Base-by-base conservation (phyloP, 805 yeast genomes). In the Kodamaea laetipori region DNA sequence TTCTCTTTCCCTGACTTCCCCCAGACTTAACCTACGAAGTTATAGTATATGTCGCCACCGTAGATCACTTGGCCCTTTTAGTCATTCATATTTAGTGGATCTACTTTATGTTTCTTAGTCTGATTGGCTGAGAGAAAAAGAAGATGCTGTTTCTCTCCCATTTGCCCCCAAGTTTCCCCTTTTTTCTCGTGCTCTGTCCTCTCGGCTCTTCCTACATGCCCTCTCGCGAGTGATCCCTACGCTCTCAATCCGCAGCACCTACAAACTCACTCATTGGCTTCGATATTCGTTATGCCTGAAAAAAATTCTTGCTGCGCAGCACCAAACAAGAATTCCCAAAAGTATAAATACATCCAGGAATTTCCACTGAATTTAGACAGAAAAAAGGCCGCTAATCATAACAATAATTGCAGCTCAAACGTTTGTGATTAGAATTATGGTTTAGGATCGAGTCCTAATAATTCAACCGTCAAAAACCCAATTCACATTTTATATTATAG, bases 341-440 rank as follows among this genome's bases (percentile, higher is more conserved):
- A 47, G 45, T 44, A 50, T 46, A 48, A 47, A 43, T 43, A 49
- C 49, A 37, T 25, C 48, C 24, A 47, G 24, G 30, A 47, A 46
- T 28, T 56, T 56, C 59, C 61, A 40, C 35, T 37, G 30, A 33
- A 25, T 23, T 33, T 17, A 27, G 30, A 35, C 32, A 36, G 26
- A 42, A 37, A 40, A 40, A 40, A 40, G 34, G 17, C 34, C 17
- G 34, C 34, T 15, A 30, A 30, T 17, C 34, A 30, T 13, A 30
- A 30, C 34, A 30, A 30, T 30, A 30, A 30, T 13, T 15, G 34
- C 34, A 30, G 34, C 34, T 8, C 34, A 30, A 21, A 21, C 24
- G 24, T 21, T 21, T 21, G 24, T 21, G 24, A 21, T 21, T 21
- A 21, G 24, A 30, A 30, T 13, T 15, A 40, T 40, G 43, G 19